Evolutionary conservation across 441 rosid genomes (phyloP), one percentile per base, ranked within the genome.

Genomic region (Theobroma grandiflorum): DNA sequence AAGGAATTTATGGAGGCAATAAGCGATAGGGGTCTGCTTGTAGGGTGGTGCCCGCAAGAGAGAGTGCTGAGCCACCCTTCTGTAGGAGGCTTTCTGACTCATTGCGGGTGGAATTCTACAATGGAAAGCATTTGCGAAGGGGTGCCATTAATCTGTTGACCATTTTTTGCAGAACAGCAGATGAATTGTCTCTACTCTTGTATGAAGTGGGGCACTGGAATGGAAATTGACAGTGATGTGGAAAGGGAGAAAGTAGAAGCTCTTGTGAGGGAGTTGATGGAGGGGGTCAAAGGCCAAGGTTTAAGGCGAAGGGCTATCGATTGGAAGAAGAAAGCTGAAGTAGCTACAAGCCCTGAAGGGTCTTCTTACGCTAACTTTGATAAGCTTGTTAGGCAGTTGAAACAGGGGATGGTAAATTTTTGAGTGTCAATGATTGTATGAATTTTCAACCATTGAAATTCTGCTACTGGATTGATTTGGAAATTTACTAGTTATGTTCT

Each of bases 241-340:
- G 82, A 61, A 43, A 79, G 79, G 10, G 57, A 76, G 4, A 72
- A 66, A 68, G 76, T 82, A 14, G 79, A 76, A 65, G 50, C 8
- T 18, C 71, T 82, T 22, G 85, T 77, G 71, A 79, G 77, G 69
- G 85, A 84, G 64, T 50, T 84, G 77, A 84, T 81, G 78, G 76
- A 68, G 16, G 83, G 79, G 22, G 69, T 67, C 26, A 82, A 77
- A 42, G 85, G 83, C 11, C 38, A 80, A 42, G 38, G 35, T 12
- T 66, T 79, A 76, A 76, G 77, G 77, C 59, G 45, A 8, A 79
- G 8, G 33, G 80, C 64, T 14, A 0, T 22, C 26, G 83, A 9
- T 49, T 79, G 85, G 87, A 84, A 79, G 83, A 76, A 62, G 8
- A 64, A 20, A 5, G 83, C 83, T 3, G 74, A 26, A 58, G 63